phyloP scores from a whole-genome alignment of 768 basidiomycete species.

The Mycena capillaripes region DNA sequence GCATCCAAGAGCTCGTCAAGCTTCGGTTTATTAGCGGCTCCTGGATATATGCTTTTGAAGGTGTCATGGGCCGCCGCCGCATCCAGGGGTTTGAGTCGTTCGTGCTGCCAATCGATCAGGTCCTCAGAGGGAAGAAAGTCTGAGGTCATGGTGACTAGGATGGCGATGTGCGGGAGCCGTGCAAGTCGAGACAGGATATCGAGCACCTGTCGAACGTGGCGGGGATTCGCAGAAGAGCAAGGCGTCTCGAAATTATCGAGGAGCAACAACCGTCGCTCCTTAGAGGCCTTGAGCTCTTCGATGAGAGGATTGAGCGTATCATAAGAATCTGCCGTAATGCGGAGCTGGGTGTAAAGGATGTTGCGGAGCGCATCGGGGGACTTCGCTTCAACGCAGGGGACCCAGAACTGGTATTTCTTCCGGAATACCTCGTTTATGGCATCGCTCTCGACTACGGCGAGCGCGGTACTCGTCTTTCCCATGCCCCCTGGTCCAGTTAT shows the following conservation, averaged over 20 bases:
- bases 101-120: not conserved
- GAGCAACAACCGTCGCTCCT: not conserved
- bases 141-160: not conserved
- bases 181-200: not conserved
- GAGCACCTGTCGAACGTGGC: not conserved
- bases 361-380: not conserved
- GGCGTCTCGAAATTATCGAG: not conserved
- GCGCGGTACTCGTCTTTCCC: not conserved
- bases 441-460: not conserved
- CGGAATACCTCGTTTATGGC: not conserved
- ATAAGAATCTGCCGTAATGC: not conserved
- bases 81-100: not conserved
- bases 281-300: not conserved
- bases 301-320: not conserved
- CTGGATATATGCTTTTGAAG: conserved; percentile 8
- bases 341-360: not conserved
- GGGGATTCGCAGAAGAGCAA: not conserved
- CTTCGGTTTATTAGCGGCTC: conserved; percentile 31
- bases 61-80: too few species aligned
- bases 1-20: conserved; percentile 29
- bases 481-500: not conserved
- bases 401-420: not conserved
- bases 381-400: not conserved
- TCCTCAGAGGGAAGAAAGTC: not conserved
- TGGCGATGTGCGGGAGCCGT: not conserved